Conservation (phyloP, 1,139 yeast genomes). For the Yamadazyma triangularis region DNA sequence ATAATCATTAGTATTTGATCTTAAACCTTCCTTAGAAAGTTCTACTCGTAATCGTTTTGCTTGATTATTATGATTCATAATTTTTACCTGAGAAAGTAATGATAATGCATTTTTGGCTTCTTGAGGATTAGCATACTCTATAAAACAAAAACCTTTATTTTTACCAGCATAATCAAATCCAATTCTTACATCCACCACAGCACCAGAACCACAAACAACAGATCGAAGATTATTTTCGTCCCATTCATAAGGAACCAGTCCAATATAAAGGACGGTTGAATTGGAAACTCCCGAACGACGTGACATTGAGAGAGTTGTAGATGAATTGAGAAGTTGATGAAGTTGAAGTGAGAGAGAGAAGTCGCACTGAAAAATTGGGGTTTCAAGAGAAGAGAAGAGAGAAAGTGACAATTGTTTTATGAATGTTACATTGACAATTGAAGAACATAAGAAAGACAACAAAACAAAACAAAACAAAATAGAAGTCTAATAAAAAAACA, state of each 20-base stretch:
- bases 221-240: conserved; percentile 49
- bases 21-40: conserved; percentile 56
- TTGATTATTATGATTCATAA: conserved; percentile 18
- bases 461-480: too few species aligned
- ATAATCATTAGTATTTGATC: conserved; percentile 18
- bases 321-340: too few species aligned
- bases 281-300: conserved; percentile 8
- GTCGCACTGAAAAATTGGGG: too few species aligned
- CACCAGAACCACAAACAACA: conserved; percentile 63
- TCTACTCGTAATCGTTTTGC: conserved; percentile 48
- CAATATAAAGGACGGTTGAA: conserved; percentile 49
- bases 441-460: too few species aligned
- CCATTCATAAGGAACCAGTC: conserved; percentile 65
- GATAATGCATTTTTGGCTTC: conserved; percentile 50
- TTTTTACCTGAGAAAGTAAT: conserved; percentile 38
- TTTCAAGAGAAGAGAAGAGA: too few species aligned
- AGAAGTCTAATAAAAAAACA: too few species aligned
- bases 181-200: conserved; percentile 57
- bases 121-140: conserved; percentile 49
- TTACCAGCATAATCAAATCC: conserved; percentile 61
- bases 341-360: too few species aligned
- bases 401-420: too few species aligned
- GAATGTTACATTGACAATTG: too few species aligned
- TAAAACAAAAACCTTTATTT: conserved; percentile 61
- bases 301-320: too few species aligned